Conservation (phyloP, 208 protist species). For the Crithidia fasciculata region DNA sequence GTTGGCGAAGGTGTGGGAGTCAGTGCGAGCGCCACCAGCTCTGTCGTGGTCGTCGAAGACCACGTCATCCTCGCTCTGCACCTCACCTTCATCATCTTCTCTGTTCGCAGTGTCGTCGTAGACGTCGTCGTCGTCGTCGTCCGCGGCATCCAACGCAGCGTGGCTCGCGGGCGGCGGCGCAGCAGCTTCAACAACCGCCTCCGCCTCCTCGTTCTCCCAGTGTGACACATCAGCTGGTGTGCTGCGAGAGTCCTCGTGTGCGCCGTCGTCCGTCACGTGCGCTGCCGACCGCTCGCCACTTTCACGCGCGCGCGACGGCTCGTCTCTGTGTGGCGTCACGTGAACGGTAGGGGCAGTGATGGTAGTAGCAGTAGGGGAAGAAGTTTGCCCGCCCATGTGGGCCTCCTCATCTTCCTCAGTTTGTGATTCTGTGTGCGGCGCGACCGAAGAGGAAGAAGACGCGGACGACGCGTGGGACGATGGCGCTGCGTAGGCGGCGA, state of each 20-base stretch:
- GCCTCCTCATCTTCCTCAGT: no score
- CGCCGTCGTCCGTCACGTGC: background rate
- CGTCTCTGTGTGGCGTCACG: no score
- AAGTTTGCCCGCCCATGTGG: no score
- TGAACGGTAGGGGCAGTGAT: no score
- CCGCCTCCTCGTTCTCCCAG: background rate
- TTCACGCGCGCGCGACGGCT: background rate
- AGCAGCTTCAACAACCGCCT: no score
- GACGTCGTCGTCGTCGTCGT: conserved; percentile 9
- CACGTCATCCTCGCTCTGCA: background rate
- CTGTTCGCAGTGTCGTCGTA: background rate
- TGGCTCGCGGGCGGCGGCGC: no score
- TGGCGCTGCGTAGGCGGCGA: conserved; percentile 41
- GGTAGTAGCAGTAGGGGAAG: no score
- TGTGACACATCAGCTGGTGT: background rate
- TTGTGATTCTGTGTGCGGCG: background rate
- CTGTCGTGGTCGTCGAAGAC: conserved; percentile 16
- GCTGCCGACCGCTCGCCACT: conserved; percentile 23
- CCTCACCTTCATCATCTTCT: background rate
- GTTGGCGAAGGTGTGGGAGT: conserved; percentile 4
- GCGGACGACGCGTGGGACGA: background rate
- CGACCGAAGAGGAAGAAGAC: conserved; percentile 15
- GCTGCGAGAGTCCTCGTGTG: background rate
- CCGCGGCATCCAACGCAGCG: background rate
- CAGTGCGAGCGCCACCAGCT: conserved; percentile 10